Conservation (phyloP, 352 stramenopile genomes). For the Phytopythium sindhum region DNA sequence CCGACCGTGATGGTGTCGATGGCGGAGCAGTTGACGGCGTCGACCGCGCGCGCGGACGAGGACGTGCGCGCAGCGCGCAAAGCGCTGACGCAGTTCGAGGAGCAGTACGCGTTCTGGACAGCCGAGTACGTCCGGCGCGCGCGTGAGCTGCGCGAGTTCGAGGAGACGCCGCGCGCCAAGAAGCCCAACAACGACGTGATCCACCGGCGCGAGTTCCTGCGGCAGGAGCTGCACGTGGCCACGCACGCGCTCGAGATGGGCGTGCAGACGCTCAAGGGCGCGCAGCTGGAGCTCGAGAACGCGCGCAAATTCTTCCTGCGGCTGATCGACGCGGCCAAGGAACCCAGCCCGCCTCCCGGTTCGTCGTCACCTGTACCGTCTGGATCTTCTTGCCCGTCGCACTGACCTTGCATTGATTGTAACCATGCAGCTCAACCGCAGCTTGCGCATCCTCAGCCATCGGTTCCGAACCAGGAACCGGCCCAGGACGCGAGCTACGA, state of each 20-base stretch:
- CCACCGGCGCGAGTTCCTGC: constrained; percentile 9
- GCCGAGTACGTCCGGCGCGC: constrained; percentile 4
- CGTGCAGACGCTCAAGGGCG: background rate
- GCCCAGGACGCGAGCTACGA: background rate
- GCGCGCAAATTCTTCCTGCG: constrained; percentile 8
- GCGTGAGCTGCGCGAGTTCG: constrained; percentile 5
- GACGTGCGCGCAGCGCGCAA: constrained; percentile 5
- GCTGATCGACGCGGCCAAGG: background rate
- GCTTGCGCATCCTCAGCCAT: background rate
- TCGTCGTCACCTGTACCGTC: background rate
- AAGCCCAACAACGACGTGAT: constrained; percentile 6
- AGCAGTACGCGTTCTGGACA: constrained; percentile 7
- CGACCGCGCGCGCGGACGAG: background rate
- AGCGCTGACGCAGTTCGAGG: constrained; percentile 4
- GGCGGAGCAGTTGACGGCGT: background rate
- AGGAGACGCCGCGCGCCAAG: constrained; percentile 1
- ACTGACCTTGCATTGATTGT: too few relatives aligned
- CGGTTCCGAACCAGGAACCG: background rate
- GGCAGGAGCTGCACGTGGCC: constrained; percentile 6
- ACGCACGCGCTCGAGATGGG: constrained; percentile 6
- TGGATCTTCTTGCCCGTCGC: too few relatives aligned
- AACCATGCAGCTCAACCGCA: background rate
- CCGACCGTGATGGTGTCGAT: background rate
- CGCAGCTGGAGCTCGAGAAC: constrained; percentile 5
- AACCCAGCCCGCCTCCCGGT: background rate